phyloP scores from a whole-genome alignment of 352 stramenopile species.

The Thalassiosira oceanica region DNA sequence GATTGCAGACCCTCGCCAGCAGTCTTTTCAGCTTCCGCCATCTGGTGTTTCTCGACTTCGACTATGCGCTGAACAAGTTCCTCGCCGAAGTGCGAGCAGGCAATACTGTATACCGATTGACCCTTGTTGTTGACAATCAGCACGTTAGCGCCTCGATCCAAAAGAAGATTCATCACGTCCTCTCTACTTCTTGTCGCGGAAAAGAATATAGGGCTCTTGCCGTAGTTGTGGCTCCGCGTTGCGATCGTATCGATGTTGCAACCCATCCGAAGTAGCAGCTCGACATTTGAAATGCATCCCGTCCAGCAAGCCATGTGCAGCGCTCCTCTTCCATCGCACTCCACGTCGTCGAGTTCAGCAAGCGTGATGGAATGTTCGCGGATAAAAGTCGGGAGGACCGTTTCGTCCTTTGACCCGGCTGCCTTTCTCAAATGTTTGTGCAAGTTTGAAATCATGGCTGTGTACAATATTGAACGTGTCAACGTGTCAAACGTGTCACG shows the following conservation, averaged over 20 bases:
- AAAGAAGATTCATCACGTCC: slow-evolving; percentile 57
- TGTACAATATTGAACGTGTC: too few species aligned
- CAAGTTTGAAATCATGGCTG: too few species aligned
- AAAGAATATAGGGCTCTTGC: slow-evolving; percentile 81
- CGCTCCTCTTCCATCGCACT: slow-evolving; percentile 35
- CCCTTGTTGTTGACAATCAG: slow-evolving; percentile 82
- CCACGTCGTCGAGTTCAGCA: slow-evolving; percentile 24
- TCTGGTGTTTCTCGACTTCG: slow-evolving; percentile 18
- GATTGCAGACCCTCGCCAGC: neutral
- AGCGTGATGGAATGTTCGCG: slow-evolving; percentile 12
- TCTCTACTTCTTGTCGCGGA: slow-evolving; percentile 58
- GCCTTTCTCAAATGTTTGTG: slow-evolving; percentile 38
- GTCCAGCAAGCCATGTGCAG: slow-evolving; percentile 56
- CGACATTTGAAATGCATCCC: slow-evolving; percentile 40
- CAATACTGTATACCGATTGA: slow-evolving; percentile 53
- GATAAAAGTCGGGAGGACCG: slow-evolving; percentile 25
- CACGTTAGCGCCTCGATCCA: slow-evolving; percentile 45
- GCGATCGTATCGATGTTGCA: slow-evolving; percentile 45
- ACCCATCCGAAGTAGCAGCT: slow-evolving; percentile 28
- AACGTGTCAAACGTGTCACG: too few species aligned
- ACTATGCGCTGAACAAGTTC: slow-evolving; percentile 39
- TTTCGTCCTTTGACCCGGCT: slow-evolving; percentile 25
- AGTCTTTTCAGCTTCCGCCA: slow-evolving; percentile 16
- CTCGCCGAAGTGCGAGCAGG: slow-evolving; percentile 23
- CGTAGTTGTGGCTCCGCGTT: slow-evolving; percentile 41